Percentiles rank a stretch among this genome's conserved stretches.
Evolutionary conservation across 192 early-diverging fungal species (phyloP).

Genomic region (Gamsiella multidivaricata): DNA sequence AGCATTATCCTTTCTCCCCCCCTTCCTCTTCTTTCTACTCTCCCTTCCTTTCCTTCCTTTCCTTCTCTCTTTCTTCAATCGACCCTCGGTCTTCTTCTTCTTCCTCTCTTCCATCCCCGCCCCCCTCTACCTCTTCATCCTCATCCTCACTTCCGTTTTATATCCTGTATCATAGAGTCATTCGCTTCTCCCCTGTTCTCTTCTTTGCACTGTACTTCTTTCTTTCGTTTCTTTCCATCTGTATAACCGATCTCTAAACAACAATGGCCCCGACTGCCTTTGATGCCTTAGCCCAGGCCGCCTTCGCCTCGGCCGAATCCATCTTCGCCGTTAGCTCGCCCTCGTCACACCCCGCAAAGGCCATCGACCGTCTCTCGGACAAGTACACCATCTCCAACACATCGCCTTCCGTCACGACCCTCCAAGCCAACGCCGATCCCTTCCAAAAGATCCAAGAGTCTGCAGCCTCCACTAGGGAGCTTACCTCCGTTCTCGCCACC

Average conservation of each 20-base stretch:
- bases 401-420: constrained; percentile 37
- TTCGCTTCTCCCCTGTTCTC: constrained; percentile 11
- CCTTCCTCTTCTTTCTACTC: neutral
- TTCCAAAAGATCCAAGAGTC: constrained; percentile 42
- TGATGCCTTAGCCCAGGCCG: constrained; percentile 57
- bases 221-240: constrained; percentile 13
- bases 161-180: constrained; percentile 33
- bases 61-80: neutral
- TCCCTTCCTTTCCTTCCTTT: neutral
- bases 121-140: neutral
- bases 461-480: constrained; percentile 26
- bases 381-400: constrained; percentile 50
- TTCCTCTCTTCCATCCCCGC: constrained; percentile 1
- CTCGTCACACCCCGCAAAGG: constrained; percentile 27
- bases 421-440: constrained; percentile 48
- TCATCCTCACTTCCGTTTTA: constrained; percentile 6
- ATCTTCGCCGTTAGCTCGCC: constrained; percentile 43
- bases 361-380: constrained; percentile 40
- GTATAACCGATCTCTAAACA: constrained; percentile 31
- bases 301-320: constrained; percentile 46
- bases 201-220: constrained; percentile 28
- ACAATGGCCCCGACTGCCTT: constrained; percentile 52
- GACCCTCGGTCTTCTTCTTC: constrained; percentile 11
- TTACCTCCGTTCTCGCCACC: constrained; percentile 43
- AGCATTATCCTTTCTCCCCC: neutral